A percentile compares a stretch with the other conserved stretches of the same genome.
These are phyloP conservation scores for Helotiales sp. DNA, from an alignment of 2,329 filamentous ascomycete genomes.

Conservation along the genomic window DNA sequence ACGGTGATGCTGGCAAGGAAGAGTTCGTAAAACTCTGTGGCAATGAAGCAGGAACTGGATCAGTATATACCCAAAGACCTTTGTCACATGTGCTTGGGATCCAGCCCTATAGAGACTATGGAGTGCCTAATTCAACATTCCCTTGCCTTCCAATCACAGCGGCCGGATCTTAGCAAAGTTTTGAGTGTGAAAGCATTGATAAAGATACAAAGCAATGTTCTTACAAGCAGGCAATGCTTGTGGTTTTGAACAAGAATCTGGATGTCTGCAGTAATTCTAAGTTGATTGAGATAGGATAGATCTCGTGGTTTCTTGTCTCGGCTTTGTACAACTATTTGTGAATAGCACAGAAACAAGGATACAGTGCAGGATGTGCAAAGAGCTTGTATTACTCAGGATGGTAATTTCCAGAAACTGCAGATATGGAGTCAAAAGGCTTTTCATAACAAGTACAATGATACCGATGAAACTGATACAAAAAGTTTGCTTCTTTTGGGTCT, in stretches of 20 bases:
- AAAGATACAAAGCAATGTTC: background rate
- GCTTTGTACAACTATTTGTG: constrained; percentile 11
- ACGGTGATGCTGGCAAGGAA: background rate
- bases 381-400: too few relatives aligned
- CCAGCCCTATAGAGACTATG: background rate
- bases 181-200: background rate
- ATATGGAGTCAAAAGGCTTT: too few relatives aligned
- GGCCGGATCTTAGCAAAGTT: background rate
- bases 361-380: background rate
- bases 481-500: background rate
- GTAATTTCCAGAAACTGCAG: too few relatives aligned
- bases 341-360: background rate
- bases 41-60: background rate
- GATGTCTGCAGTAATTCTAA: constrained; percentile 19
- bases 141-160: background rate
- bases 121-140: background rate
- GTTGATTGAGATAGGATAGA: constrained; percentile 1
- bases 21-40: background rate
- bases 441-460: too few relatives aligned
- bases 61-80: constrained; percentile 5
- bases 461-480: background rate
- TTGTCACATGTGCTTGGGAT: constrained; percentile 1
- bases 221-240: background rate
- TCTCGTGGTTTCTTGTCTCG: constrained; percentile 1
- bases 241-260: constrained; percentile 6